Percentiles rank a stretch among this genome's conserved stretches.
Evolutionary conservation across 768 basidiomycete species (phyloP).

Genomic region (Auriscalpium microsporum): DNA sequence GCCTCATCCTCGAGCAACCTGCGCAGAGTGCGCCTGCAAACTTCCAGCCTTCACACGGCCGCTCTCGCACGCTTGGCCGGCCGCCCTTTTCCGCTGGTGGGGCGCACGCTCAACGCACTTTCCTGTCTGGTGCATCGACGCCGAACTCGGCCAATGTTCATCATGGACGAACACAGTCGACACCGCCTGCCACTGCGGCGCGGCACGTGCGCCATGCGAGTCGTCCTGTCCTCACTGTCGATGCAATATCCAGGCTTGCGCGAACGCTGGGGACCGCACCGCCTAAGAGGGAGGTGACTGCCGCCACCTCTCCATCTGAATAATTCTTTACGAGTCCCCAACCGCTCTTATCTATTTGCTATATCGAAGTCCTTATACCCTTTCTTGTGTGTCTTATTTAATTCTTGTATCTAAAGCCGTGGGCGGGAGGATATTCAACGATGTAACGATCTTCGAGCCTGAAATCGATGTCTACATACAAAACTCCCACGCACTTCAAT

Average conservation of each 20-base stretch:
- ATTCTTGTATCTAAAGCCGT: neutral
- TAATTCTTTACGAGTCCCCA: constrained; percentile 1
- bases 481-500: too few species aligned
- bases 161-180: constrained; percentile 58
- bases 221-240: constrained; percentile 67
- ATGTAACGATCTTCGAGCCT: neutral
- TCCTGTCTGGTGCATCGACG: constrained; percentile 31
- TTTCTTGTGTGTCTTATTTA: neutral
- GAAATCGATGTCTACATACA: too few species aligned
- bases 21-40: constrained; percentile 19
- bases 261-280: constrained; percentile 43
- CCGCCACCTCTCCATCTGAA: constrained; percentile 14
- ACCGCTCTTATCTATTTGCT: neutral
- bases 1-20: constrained; percentile 24
- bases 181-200: constrained; percentile 39
- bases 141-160: constrained; percentile 30
- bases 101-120: constrained; percentile 11
- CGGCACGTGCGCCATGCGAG: constrained; percentile 35
- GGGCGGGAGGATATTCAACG: neutral
- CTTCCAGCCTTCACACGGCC: constrained; percentile 36
- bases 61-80: constrained; percentile 51
- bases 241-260: constrained; percentile 59
- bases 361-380: neutral
- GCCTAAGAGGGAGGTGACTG: constrained; percentile 14
- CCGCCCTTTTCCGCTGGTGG: constrained; percentile 10